Evolutionary conservation across 148 eudicot genomes (phyloP).

Genomic region (Chenopodium album): DNA sequence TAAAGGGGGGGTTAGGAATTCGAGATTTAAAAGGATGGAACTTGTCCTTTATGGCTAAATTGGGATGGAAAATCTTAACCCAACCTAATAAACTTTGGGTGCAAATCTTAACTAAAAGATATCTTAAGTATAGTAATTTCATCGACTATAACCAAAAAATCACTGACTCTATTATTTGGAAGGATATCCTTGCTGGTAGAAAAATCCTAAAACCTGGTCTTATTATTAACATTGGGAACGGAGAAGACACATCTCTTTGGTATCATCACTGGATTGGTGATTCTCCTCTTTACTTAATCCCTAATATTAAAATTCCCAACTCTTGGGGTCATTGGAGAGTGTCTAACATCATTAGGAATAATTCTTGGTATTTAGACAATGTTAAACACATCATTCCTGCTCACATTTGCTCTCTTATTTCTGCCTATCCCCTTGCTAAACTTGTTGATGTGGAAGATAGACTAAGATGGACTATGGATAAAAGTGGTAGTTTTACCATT

Average conservation of each 20-base stretch:
- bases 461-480: too few species aligned
- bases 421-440: not conserved
- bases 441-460: too few species aligned
- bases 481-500: too few species aligned
- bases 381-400: too few species aligned
- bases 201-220: fast-evolving
- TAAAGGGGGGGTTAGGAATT: not conserved
- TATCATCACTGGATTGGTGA: too few species aligned
- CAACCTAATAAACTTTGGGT: not conserved
- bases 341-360: too few species aligned
- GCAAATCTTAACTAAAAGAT: not conserved
- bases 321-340: too few species aligned
- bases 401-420: not conserved
- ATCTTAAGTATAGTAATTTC: not conserved
- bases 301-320: not conserved
- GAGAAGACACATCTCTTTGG: too few species aligned
- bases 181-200: not conserved
- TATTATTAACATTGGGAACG: too few species aligned
- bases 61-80: not conserved
- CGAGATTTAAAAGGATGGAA: not conserved
- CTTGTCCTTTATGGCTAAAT: not conserved
- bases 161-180: not conserved
- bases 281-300: not conserved
- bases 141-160: not conserved
- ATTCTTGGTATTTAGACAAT: too few species aligned